Evolutionary conservation across 2,329 filamentous ascomycete species (phyloP).

Genomic region (Calonectria leucothoes): DNA sequence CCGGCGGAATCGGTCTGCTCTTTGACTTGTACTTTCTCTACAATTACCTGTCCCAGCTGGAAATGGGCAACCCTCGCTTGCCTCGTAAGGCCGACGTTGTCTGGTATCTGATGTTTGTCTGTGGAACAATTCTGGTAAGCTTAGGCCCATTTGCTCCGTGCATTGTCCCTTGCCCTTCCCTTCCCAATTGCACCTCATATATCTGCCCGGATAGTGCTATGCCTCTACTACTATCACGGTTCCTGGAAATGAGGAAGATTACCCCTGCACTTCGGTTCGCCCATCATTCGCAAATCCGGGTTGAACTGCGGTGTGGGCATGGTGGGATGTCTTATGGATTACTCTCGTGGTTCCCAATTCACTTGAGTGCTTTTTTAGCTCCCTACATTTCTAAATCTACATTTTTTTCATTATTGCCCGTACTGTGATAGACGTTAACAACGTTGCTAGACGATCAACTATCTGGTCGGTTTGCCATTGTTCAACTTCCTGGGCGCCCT

Average conservation of each 20-base stretch:
- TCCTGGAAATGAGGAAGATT: conserved; percentile 87
- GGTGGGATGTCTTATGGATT: conserved; percentile 82
- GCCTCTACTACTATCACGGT: conserved; percentile 79
- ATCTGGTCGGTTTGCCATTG: conserved; percentile 46
- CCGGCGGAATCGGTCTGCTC: conserved; percentile 61
- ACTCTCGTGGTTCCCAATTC: conserved; percentile 71
- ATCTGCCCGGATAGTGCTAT: conserved; percentile 83
- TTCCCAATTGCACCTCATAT: conserved; percentile 61
- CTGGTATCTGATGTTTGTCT: conserved; percentile 82
- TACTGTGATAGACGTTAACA: conserved; percentile 35
- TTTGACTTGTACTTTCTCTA: conserved; percentile 83
- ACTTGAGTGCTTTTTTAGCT: conserved; percentile 69
- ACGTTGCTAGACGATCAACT: conserved; percentile 46
- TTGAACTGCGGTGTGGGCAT: conserved; percentile 75
- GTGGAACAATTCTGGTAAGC: conserved; percentile 82
- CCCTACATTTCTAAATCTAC: conserved; percentile 65
- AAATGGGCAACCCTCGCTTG: conserved; percentile 79
- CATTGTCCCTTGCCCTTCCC: conserved; percentile 23
- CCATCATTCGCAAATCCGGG: conserved; percentile 77
- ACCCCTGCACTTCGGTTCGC: conserved; percentile 72
- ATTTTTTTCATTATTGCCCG: conserved; percentile 27
- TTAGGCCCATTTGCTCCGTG: conserved; percentile 38
- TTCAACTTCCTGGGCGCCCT: conserved; percentile 71
- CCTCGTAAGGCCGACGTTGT: conserved; percentile 81
- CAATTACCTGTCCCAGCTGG: conserved; percentile 80